phyloP scores from a whole-genome alignment of 2,329 filamentous ascomycete genomes.

The Trichoderma endophyticum region DNA sequence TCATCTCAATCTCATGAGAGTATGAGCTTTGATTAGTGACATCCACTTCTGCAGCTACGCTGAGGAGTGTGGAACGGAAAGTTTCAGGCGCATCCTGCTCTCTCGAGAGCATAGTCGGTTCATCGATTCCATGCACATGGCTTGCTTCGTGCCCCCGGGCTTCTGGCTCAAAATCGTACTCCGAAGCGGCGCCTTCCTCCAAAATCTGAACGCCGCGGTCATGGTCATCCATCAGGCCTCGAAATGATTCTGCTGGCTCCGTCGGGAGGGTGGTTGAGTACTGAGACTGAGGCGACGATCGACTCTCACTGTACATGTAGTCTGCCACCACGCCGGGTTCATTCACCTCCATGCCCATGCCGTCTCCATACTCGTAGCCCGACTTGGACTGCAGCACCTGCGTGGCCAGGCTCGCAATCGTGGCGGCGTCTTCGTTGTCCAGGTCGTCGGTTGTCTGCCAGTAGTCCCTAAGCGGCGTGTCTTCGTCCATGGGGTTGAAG shows the following conservation, averaged over 20 bases:
- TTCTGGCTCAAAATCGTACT: neutral
- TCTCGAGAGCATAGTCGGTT: neutral
- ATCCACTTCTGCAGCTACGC: neutral
- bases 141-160: neutral
- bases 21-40: neutral
- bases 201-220: neutral
- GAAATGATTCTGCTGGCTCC: constrained; percentile 8
- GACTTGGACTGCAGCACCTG: constrained; percentile 9
- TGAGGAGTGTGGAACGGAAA: neutral
- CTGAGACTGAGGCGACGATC: constrained; percentile 13
- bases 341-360: neutral
- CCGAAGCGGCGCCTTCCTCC: neutral
- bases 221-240: neutral
- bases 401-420: constrained; percentile 8
- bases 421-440: neutral
- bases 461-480: constrained; percentile 11
- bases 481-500: constrained; percentile 14
- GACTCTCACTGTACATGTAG: constrained; percentile 5
- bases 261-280: neutral
- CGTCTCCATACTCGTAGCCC: neutral
- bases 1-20: neutral
- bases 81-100: neutral
- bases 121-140: neutral
- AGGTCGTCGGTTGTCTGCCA: constrained; percentile 3
- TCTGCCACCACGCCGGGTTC: neutral